Percentiles rank a stretch among this genome's conserved stretches.
phyloP scores from a whole-genome alignment of 805 yeast genomes.

The Starmera quercuum region DNA sequence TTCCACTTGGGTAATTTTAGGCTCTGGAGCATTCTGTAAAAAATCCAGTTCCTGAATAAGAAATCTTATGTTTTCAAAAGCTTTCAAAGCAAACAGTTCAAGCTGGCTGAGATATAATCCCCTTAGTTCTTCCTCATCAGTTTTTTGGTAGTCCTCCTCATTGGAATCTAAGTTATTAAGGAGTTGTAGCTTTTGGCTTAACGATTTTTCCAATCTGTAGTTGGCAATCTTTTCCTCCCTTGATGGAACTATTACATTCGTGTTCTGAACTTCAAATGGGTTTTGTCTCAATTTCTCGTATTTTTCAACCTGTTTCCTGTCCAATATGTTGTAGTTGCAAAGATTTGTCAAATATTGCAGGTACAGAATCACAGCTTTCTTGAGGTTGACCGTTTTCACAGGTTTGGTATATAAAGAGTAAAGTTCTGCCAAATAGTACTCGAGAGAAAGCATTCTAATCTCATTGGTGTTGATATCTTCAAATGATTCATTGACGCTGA shows the following conservation, averaged over 20 bases:
- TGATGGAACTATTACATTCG: conserved; percentile 29
- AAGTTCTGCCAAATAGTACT: conserved; percentile 46
- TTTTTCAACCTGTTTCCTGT: conserved; percentile 26
- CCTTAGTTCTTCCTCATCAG: conserved; percentile 62
- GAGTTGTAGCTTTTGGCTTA: conserved; percentile 34
- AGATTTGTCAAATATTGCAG: conserved; percentile 38
- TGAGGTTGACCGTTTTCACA: conserved; percentile 26
- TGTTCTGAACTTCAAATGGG: conserved; percentile 26
- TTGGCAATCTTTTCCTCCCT: conserved; percentile 70
- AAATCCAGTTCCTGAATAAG: conserved; percentile 61
- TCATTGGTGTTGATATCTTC: conserved; percentile 64
- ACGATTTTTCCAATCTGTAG: conserved; percentile 51
- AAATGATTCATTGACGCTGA: conserved; percentile 63
- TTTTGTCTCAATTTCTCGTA: conserved; percentile 24
- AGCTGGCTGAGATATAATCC: conserved; percentile 49
- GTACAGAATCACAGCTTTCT: conserved; percentile 34
- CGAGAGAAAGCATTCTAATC: conserved; percentile 50
- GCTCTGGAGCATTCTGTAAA: conserved; percentile 37
- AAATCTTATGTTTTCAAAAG: conserved; percentile 52
- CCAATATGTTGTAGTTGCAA: conserved; percentile 37
- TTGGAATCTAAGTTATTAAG: conserved; percentile 28
- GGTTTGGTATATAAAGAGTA: conserved; percentile 21
- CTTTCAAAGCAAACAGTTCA: conserved; percentile 38
- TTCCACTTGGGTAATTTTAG: conserved; percentile 12
- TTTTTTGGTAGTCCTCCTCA: conserved; percentile 23